Percentiles rank a stretch among this genome's conserved stretches.
These are phyloP conservation scores for Thelonectria olida DNA, from an alignment of 2,329 filamentous ascomycete species.

Conservation along the genomic window DNA sequence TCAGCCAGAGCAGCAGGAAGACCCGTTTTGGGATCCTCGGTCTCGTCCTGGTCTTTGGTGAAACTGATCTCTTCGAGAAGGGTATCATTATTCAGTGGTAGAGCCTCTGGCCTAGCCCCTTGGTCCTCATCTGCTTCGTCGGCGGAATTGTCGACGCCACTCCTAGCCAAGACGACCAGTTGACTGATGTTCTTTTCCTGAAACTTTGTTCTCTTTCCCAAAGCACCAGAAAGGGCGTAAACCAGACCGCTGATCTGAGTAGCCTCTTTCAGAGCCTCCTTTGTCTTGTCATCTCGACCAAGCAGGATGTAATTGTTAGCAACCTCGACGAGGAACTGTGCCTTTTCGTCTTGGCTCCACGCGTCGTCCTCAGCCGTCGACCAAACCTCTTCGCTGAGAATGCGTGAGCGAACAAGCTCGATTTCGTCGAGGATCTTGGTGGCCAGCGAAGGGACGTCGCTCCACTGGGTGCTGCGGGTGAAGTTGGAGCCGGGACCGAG, in stretches of 20 bases:
- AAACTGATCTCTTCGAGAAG: constrained; percentile 89
- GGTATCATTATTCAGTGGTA: constrained; percentile 91
- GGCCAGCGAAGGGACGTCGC: constrained; percentile 66
- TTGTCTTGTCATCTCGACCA: constrained; percentile 80
- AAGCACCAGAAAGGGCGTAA: constrained; percentile 84
- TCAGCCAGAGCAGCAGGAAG: constrained; percentile 70
- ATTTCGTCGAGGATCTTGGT: constrained; percentile 56
- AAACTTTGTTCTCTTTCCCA: constrained; percentile 86
- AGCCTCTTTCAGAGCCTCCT: constrained; percentile 75
- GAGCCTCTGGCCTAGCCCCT: constrained; percentile 65
- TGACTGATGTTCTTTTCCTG: constrained; percentile 86
- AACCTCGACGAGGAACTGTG: constrained; percentile 82
- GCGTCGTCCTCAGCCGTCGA: constrained; percentile 41
- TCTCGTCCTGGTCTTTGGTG: constrained; percentile 59
- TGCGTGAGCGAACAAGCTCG: constrained; percentile 50
- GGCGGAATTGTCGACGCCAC: constrained; percentile 51
- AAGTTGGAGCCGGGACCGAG: constrained; percentile 64
- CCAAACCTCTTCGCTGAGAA: constrained; percentile 51
- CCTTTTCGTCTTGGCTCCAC: constrained; percentile 61
- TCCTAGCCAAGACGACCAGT: constrained; percentile 89
- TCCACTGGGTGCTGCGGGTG: constrained; percentile 66
- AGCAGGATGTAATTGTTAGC: constrained; percentile 86
- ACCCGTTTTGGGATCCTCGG: constrained; percentile 46
- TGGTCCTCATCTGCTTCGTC: constrained; percentile 35
- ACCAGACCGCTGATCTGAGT: constrained; percentile 73